phyloP scores from a whole-genome alignment of 2,329 filamentous ascomycete genomes.

The Aspergillus fumigatiaffinis region DNA sequence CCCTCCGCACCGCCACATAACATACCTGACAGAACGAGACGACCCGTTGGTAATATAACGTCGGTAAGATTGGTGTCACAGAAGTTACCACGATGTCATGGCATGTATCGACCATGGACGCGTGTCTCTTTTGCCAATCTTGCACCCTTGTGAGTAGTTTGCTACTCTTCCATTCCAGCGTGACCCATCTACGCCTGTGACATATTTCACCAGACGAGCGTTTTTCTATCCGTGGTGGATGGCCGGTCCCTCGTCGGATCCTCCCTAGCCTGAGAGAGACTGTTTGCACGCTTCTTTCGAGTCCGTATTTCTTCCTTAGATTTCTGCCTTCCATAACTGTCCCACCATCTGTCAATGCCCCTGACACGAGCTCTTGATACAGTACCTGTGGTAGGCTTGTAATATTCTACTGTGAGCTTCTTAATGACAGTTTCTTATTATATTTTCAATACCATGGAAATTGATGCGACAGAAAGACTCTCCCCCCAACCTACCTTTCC shows the following conservation, averaged over 20 bases:
- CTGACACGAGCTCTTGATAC: background rate
- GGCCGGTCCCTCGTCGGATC: background rate
- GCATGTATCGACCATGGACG: no score
- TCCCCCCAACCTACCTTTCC: background rate
- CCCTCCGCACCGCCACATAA: no score
- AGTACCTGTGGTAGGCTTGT: background rate
- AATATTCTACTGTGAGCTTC: background rate
- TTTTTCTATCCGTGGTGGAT: background rate
- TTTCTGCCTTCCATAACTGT: background rate
- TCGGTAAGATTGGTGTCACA: background rate
- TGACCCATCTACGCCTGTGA: background rate
- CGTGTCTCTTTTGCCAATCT: background rate
- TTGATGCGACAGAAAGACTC: background rate
- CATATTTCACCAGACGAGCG: background rate
- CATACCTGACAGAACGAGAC: no score
- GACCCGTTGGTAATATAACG: background rate
- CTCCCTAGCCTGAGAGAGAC: background rate
- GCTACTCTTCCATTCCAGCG: background rate
- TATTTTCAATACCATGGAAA: background rate
- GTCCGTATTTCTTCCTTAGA: background rate
- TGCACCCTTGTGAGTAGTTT: background rate
- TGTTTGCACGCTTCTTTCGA: background rate
- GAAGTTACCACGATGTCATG: background rate
- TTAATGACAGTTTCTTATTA: background rate
- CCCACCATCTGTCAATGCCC: background rate